Base-by-base conservation (phyloP, 2,329 filamentous ascomycete genomes). In the Colletotrichum liaoningense region DNA sequence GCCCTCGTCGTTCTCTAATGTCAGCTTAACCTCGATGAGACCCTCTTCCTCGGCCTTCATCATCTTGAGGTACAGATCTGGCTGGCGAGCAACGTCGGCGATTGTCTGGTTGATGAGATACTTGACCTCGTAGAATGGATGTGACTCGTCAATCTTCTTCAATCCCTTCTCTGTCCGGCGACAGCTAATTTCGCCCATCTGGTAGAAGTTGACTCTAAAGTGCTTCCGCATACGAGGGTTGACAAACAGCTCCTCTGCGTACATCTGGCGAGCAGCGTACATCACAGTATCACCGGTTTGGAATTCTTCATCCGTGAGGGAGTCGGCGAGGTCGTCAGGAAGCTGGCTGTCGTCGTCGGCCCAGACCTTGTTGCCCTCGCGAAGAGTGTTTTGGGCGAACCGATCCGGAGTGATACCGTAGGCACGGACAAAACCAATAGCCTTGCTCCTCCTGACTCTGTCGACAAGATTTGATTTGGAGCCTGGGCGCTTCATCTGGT, bases 91-190 rank as follows among this genome's bases (percentile, higher is more conserved):
- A 72, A 98, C 90, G 76, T 97, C 93, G 55, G 87, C 86, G 74
- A 98, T 93, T 8, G 94, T 94, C 82, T 98, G 95, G 78, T 97
- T 95, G 76, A 95, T 92, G 24, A 99, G 88, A 78, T 99, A 99
- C 83, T 99, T 98, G 86, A 99, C 94, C 82, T 98, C 97, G 81
- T 98, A 98, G 83, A 97, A 98, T 0, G 95, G 95, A 79, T 98
- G 95, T 28, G 97, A 92, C 74, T 98, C 96, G 78, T 98, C 95
- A 77, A 99, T 98, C 79, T 94, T 94, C 70, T 94, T 93, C 66
- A 98, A 86, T 33, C 97, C 97, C 83, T 98, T 99, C 73, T 98
- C 95, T 0, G 97, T 99, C 68, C 97, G 92, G 74, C 91, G 91
- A 81, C 95, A 97, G 84, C 96, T 95, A 73, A 99, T 92, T 69